Evolutionary conservation across 257 asterid species (phyloP).

Genomic region (Jasminum sambac): DNA sequence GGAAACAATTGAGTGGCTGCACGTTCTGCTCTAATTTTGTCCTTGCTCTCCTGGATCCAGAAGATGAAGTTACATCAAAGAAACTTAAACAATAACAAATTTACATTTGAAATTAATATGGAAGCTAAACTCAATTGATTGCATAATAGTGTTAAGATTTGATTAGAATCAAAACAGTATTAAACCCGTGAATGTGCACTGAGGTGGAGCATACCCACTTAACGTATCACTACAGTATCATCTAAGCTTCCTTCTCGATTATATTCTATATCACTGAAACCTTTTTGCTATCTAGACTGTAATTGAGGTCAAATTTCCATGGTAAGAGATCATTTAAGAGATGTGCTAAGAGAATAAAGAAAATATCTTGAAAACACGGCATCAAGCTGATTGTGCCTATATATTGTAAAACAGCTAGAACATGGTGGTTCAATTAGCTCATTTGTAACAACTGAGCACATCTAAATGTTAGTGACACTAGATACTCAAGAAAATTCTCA

Average conservation of each 20-base stretch:
- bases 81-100: constrained; percentile 1
- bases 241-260: neutral
- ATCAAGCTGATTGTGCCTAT: neutral
- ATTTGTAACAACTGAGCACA: constrained; percentile 17
- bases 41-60: constrained; percentile 60
- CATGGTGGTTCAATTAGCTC: neutral
- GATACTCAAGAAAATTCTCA: neutral
- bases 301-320: neutral
- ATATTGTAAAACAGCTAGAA: constrained; percentile 2
- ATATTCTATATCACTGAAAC: neutral
- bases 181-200: neutral
- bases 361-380: neutral
- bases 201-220: neutral
- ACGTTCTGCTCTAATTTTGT: constrained; percentile 79
- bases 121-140: constrained; percentile 7
- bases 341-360: neutral
- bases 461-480: constrained; percentile 11
- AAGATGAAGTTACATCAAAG: constrained; percentile 27
- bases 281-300: neutral
- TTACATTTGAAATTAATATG: neutral
- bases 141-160: neutral
- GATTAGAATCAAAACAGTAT: neutral
- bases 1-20: constrained; percentile 46
- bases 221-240: neutral
- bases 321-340: neutral